Conservation (phyloP, 2,329 filamentous ascomycete genomes). For the Geosmithia putterillii region DNA sequence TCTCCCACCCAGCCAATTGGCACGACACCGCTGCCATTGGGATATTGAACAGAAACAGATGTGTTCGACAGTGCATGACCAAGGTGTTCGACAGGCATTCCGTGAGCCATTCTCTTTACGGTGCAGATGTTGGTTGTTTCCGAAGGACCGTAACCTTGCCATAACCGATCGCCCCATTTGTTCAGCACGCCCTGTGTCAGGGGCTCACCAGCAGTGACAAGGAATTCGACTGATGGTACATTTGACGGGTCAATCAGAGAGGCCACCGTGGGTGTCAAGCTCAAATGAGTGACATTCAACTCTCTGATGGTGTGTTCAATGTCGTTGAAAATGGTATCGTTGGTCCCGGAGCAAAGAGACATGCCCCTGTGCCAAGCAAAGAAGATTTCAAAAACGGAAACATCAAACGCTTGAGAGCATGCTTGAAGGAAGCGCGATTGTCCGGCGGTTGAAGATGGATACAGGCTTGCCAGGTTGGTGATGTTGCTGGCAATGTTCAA, state of each 20-base stretch:
- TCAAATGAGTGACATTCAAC: slow-evolving; percentile 64
- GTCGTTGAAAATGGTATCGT: slow-evolving; percentile 63
- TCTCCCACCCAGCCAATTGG: slow-evolving; percentile 68
- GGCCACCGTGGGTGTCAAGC: slow-evolving; percentile 76
- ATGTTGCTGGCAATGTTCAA: slow-evolving; percentile 67
- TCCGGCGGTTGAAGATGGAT: slow-evolving; percentile 34
- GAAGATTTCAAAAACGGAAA: slow-evolving; percentile 86
- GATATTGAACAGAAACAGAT: slow-evolving; percentile 52
- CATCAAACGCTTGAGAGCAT: slow-evolving; percentile 76
- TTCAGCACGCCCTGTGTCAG: slow-evolving; percentile 60
- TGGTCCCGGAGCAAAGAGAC: slow-evolving; percentile 62
- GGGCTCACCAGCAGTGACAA: slow-evolving; percentile 73
- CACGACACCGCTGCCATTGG: slow-evolving; percentile 34
- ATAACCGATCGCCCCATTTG: slow-evolving; percentile 58
- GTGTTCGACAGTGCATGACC: slow-evolving; percentile 65
- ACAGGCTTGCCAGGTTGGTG: slow-evolving; percentile 50
- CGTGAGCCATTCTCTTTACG: slow-evolving; percentile 46
- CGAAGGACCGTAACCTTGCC: slow-evolving; percentile 73
- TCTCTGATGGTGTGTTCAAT: slow-evolving; percentile 53
- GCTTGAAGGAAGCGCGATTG: slow-evolving; percentile 61
- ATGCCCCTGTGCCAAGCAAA: slow-evolving; percentile 71
- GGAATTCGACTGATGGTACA: slow-evolving; percentile 58
- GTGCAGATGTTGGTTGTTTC: slow-evolving; percentile 86
- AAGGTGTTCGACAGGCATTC: slow-evolving; percentile 61
- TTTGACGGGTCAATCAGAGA: slow-evolving; percentile 56